Evolutionary conservation across 2,329 filamentous ascomycete species (phyloP).

Genomic region (Cadophora sp.): DNA sequence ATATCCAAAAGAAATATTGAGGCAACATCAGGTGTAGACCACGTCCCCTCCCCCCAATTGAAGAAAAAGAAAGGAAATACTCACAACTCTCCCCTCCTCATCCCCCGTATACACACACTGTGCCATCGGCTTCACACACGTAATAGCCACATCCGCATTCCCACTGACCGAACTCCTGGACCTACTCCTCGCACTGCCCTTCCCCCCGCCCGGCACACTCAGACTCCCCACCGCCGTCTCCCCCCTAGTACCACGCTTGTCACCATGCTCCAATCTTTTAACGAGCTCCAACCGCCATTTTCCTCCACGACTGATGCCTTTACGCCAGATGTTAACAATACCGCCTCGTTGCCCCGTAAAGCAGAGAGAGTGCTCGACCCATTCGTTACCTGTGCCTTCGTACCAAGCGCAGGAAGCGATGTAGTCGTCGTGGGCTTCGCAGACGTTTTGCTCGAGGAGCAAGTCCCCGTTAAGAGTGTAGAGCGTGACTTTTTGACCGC

Average conservation of each 20-base stretch:
- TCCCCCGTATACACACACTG: constrained; percentile 91
- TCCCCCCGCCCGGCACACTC: constrained; percentile 35
- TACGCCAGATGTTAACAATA: constrained; percentile 79
- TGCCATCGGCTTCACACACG: constrained; percentile 83
- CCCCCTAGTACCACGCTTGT: constrained; percentile 67
- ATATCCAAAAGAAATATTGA: too few species aligned
- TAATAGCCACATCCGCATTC: constrained; percentile 74
- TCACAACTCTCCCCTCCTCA: constrained; percentile 88
- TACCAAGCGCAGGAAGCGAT: constrained; percentile 90
- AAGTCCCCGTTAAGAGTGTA: constrained; percentile 89
- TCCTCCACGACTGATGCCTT: constrained; percentile 49
- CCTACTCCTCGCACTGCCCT: constrained; percentile 24
- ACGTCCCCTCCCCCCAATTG: not conserved
- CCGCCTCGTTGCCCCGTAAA: constrained; percentile 89
- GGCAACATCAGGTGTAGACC: too few species aligned
- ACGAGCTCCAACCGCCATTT: constrained; percentile 73
- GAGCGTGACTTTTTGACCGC: constrained; percentile 74
- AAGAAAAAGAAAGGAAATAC: constrained; percentile 45
- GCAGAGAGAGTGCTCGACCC: constrained; percentile 84
- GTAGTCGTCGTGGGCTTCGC: constrained; percentile 73
- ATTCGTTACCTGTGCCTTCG: constrained; percentile 90
- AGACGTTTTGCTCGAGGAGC: constrained; percentile 83
- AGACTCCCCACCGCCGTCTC: constrained; percentile 37
- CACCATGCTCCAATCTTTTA: constrained; percentile 81
- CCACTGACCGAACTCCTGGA: constrained; percentile 25